Base-by-base conservation (phyloP, 225 moss, liverwort and hornwort genomes). In the Marchantia paleacea region DNA sequence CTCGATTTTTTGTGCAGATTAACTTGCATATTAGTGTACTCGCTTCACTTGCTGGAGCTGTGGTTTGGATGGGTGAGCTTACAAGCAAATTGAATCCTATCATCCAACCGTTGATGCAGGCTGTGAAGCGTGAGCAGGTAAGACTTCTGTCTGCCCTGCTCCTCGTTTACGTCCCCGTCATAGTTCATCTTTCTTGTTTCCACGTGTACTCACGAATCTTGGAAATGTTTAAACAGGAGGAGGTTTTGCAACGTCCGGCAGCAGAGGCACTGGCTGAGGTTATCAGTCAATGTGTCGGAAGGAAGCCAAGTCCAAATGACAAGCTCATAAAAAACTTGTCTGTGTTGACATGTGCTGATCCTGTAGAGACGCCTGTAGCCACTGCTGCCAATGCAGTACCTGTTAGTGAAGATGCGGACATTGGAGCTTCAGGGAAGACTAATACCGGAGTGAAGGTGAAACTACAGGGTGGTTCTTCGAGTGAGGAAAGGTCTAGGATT, bases 41-140 rank as follows among this genome's bases (percentile, higher is more conserved):
- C 75, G 93, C 95, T 81, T 93, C 93, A 86, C 85, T 96, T 71
- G 95, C 95, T 72, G 92, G 95, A 78, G 95, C 95, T 82, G 90
- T 96, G 82, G 95, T 96, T 55, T 96, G 95, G 95, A 93, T 96
- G 90, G 89, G 93, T 58, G 92, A 89, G 80, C 93, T 96, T 58
- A 91, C 95, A 31, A 85, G 88, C 26, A 96, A 93, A 78, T 90
- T 96, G 26, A 96, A 96, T 69, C 95, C 95, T 67, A 88, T 96
- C 10, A 96, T 96, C 75, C 95, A 96, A 52, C 95, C 95, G 15
- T 81, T 96, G 78, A 91, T 96, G 93, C 89, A 92, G 77, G 93
- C 93, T 73, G 87, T 96, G 54, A 96, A 92, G 82, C 95, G 93
- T 58, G 95, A 96, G 87, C 95, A 96, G 95, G 95, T 96, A 81